Base-by-base conservation (phyloP, 2,329 filamentous ascomycete genomes). In the Drechslerella dactyloides region DNA sequence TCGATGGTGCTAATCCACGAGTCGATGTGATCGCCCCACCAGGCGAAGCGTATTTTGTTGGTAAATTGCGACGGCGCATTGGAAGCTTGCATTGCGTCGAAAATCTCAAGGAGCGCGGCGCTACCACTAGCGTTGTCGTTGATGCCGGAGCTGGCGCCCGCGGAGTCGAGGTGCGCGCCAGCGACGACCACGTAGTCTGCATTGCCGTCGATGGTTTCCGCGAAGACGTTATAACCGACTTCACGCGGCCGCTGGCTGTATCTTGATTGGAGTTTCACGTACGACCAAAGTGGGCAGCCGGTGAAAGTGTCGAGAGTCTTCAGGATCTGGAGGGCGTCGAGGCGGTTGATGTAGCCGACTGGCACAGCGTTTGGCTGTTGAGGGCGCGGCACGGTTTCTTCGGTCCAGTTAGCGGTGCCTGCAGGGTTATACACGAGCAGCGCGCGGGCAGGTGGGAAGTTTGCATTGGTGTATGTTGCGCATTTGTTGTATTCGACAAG, bases 331-430 rank as follows among this genome's bases (percentile, higher is more conserved):
- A 79, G 55, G 0, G 82, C 82, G 59, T 83, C 82, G 1, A 73
- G 78, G 17, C 79, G 77, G 76, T 81, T 81, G 75, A 82, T 82
- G 73, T 80, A 81, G 13, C 81, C 81, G 3, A 76, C 76, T 2
- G 81, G 77, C 0, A 80, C 78, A 37, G 79, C 78, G 10, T 76
- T 77, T 5, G 77, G 75, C 0, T 79, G 79, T 57, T 80, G 78
- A 1, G 80, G 79, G 11, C 76, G 76, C 7, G 78, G 79, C 1
- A 82, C 77, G 1, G 80, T 80, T 4, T 80, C 81, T 1, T 77
- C 81, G 0, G 81, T 81, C 1, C 44, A 35, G 8, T 80, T 78
- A 3, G 78, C 77, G 13, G 78, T 78, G 0, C 76, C 73, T 1
- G 79, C 75, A 48, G 81, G 77, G 62, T 79, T 80, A 74, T 82